Percentiles rank a stretch among this genome's conserved stretches.
phyloP scores from a whole-genome alignment of 1,284 basidiomycete genomes.

The Sutorius eximius region DNA sequence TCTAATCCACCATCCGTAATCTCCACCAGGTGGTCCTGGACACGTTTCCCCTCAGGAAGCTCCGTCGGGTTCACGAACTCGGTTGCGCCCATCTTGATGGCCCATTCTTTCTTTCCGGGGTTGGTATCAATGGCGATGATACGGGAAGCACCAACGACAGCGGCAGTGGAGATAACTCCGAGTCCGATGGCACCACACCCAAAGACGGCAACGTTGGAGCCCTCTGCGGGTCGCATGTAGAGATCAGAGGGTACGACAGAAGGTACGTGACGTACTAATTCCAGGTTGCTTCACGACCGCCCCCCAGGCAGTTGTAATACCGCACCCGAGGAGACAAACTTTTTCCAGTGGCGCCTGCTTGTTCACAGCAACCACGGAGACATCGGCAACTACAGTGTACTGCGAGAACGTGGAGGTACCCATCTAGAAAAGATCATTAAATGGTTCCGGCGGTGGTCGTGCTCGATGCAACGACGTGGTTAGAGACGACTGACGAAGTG shows the following conservation, averaged over 20 bases:
- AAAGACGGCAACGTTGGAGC: slow-evolving; percentile 90
- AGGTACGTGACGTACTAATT: slow-evolving; percentile 53
- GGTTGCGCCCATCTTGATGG: slow-evolving; percentile 93
- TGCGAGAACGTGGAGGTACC: slow-evolving; percentile 98
- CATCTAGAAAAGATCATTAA: slow-evolving; percentile 61
- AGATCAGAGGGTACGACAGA: slow-evolving; percentile 1
- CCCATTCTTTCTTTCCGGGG: slow-evolving; percentile 83
- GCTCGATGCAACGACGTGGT: background rate
- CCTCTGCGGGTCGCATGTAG: slow-evolving; percentile 49
- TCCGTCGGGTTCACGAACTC: slow-evolving; percentile 90
- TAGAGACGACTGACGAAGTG: slow-evolving; percentile 74
- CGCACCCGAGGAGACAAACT: slow-evolving; percentile 92
- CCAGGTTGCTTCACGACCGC: slow-evolving; percentile 81
- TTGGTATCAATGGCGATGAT: slow-evolving; percentile 96
- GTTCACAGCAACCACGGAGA: slow-evolving; percentile 92
- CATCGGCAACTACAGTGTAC: slow-evolving; percentile 98
- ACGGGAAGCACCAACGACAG: slow-evolving; percentile 76
- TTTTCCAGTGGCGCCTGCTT: slow-evolving; percentile 88
- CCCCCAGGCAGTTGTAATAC: slow-evolving; percentile 97
- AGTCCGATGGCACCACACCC: slow-evolving; percentile 96
- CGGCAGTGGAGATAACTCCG: slow-evolving; percentile 85
- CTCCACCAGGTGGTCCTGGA: slow-evolving; percentile 89
- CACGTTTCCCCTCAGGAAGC: slow-evolving; percentile 74
- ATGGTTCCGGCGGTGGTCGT: background rate
- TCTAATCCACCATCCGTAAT: slow-evolving; percentile 97